Conservation (phyloP, 176 grass and related monocot genomes). For the Lolium perenne region DNA sequence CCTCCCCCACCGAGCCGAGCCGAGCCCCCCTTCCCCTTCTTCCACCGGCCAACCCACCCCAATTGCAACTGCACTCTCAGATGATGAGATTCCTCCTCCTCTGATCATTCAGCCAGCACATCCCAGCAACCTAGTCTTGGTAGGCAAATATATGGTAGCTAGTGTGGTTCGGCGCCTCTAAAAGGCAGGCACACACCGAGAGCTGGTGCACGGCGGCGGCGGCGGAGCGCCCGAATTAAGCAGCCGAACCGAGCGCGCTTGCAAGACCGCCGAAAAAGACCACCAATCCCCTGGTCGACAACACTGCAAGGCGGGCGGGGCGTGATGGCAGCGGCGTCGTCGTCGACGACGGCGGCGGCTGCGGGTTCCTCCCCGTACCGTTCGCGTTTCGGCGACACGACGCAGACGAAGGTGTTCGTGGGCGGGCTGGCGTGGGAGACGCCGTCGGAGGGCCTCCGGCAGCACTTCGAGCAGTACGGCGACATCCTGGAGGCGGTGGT, state of each 20-base stretch:
- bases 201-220: conserved; percentile 3
- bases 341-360: conserved; percentile 21
- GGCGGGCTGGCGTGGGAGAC: conserved; percentile 97
- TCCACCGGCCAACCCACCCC: not conserved
- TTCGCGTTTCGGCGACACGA: conserved; percentile 93
- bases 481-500: conserved; percentile 98
- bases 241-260: not conserved
- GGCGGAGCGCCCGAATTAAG: conserved; percentile 10
- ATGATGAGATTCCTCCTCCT: conserved; percentile 38
- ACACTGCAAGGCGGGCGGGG: not conserved
- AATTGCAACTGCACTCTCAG: conserved; percentile 9
- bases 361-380: conserved; percentile 36
- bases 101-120: conserved; percentile 52
- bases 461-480: conserved; percentile 92
- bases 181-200: not conserved
- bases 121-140: not conserved
- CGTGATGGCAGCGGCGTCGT: conserved; percentile 36
- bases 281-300: not conserved
- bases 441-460: conserved; percentile 74
- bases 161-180: not conserved
- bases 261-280: not conserved
- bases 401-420: conserved; percentile 97
- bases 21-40: not conserved
- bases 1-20: not conserved
- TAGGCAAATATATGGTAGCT: conserved; percentile 21